phyloP scores from a whole-genome alignment of 495 filamentous ascomycete genomes.

The Astrothelium macrocarpum region DNA sequence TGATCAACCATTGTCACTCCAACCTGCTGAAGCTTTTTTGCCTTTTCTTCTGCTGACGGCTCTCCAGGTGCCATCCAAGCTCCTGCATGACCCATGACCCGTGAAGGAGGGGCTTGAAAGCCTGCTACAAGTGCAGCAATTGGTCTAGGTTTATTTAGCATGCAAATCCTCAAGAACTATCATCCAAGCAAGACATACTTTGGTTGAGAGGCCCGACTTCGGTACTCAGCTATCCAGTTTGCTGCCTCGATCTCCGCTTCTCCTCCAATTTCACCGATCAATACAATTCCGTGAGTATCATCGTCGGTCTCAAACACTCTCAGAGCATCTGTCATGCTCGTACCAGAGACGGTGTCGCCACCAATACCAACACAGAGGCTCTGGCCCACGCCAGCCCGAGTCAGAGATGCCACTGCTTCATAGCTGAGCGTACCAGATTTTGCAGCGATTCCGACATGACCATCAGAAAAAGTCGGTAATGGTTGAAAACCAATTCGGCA shows the following conservation, averaged over 20 bases:
- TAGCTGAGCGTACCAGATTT: slow-evolving; percentile 87
- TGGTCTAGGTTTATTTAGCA: too few relatives aligned
- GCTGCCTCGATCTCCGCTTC: slow-evolving; percentile 71
- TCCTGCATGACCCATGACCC: slow-evolving; percentile 85
- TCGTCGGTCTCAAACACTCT: slow-evolving; percentile 62
- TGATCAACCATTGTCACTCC: slow-evolving; percentile 72
- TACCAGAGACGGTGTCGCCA: slow-evolving; percentile 75
- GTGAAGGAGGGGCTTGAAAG: slow-evolving; percentile 50
- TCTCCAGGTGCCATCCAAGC: slow-evolving; percentile 65
- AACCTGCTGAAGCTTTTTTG: slow-evolving; percentile 55
- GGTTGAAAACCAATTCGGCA: slow-evolving; percentile 88
- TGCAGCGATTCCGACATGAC: slow-evolving; percentile 70
- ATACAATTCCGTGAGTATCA: slow-evolving; percentile 69
- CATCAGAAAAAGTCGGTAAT: slow-evolving; percentile 61
- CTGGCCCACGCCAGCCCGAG: slow-evolving; percentile 72
- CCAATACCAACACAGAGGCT: slow-evolving; percentile 82
- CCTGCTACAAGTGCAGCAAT: slow-evolving; percentile 74
- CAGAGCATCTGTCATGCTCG: slow-evolving; percentile 69
- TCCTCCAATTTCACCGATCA: slow-evolving; percentile 86
- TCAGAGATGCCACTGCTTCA: slow-evolving; percentile 77
- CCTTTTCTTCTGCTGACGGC: slow-evolving; percentile 54
- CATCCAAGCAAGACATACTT: too few relatives aligned
- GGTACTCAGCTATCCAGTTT: slow-evolving; percentile 66
- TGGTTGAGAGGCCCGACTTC: slow-evolving; percentile 45
- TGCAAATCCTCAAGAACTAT: too few relatives aligned